A percentile compares a stretch with the other conserved stretches of the same genome.
phyloP scores from a whole-genome alignment of 2,329 filamentous ascomycete species.

The Saccharata proteae region DNA sequence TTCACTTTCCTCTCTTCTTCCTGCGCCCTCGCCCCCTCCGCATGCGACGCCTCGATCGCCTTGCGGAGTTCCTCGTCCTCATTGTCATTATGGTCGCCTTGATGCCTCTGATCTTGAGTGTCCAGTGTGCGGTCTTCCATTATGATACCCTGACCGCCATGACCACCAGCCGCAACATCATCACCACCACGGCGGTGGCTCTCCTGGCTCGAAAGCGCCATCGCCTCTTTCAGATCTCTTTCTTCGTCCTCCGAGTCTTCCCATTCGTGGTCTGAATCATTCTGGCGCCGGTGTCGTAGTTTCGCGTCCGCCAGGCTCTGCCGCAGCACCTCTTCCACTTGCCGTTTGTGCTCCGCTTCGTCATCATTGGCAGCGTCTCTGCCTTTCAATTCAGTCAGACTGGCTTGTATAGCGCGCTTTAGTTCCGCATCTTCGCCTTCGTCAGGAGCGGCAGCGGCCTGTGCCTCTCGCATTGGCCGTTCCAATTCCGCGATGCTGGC shows the following conservation, averaged over 20 bases:
- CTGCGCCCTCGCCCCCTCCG: constrained; percentile 11
- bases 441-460: constrained; percentile 9
- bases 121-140: no score
- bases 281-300: constrained; percentile 1
- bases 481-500: constrained; percentile 54
- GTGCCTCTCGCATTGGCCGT: constrained; percentile 12
- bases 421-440: constrained; percentile 35
- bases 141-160: no score
- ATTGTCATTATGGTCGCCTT: constrained; percentile 12
- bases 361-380: constrained; percentile 15
- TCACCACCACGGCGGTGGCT: no score
- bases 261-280: no score
- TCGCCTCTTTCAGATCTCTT: no score
- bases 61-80: constrained; percentile 24
- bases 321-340: constrained; percentile 33
- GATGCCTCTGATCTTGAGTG: no score
- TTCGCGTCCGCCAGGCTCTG: constrained; percentile 32
- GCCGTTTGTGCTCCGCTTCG: constrained; percentile 23
- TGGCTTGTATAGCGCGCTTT: constrained; percentile 38
- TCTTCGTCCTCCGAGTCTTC: no score
- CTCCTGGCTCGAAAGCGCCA: no score
- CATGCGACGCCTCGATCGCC: constrained; percentile 20
- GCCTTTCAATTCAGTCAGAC: constrained; percentile 26
- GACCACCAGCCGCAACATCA: no score
- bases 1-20: constrained; percentile 21